Evolutionary conservation across 1,284 basidiomycete species (phyloP).

Genomic region (Agaricales sp.): DNA sequence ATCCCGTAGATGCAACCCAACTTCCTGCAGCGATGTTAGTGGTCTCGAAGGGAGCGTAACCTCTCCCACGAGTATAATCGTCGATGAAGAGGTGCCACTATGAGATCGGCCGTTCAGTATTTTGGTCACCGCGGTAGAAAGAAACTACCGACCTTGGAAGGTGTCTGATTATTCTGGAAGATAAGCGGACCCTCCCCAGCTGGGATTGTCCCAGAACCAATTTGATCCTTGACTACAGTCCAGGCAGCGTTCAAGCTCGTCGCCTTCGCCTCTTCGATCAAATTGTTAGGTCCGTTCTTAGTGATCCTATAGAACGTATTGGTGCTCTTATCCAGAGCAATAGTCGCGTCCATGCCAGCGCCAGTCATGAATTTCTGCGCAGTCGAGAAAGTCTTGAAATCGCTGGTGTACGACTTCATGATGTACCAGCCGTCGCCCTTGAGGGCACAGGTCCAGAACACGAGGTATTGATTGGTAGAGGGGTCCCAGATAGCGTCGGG

Average conservation of each 20-base stretch:
- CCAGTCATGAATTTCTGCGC: constrained; percentile 8
- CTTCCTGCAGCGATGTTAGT: constrained; percentile 5
- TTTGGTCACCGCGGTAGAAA: not conserved
- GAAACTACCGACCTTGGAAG: constrained; percentile 2
- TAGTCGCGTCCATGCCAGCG: constrained; percentile 8
- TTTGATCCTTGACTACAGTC: constrained; percentile 5
- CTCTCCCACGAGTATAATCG: constrained; percentile 3
- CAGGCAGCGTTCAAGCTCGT: constrained; percentile 9
- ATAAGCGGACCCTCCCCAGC: constrained; percentile 8
- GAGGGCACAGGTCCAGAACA: constrained; percentile 8
- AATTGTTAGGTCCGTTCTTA: constrained; percentile 8
- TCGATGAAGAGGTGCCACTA: not conserved
- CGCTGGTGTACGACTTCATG: constrained; percentile 9
- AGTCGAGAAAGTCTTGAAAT: constrained; percentile 10
- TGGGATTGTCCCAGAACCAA: not conserved
- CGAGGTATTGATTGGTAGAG: constrained; percentile 2
- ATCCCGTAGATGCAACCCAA: not conserved
- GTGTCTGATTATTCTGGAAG: constrained; percentile 9
- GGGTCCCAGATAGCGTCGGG: constrained; percentile 10
- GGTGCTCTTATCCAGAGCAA: constrained; percentile 6
- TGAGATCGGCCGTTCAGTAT: not conserved
- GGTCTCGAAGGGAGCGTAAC: constrained; percentile 10
- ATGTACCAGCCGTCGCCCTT: constrained; percentile 7
- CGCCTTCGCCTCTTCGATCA: constrained; percentile 7
- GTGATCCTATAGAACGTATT: constrained; percentile 8